Evolutionary conservation across 2,329 filamentous ascomycete genomes (phyloP), one percentile per base, ranked within the genome.

Genomic region (Aureobasidium sp.): DNA sequence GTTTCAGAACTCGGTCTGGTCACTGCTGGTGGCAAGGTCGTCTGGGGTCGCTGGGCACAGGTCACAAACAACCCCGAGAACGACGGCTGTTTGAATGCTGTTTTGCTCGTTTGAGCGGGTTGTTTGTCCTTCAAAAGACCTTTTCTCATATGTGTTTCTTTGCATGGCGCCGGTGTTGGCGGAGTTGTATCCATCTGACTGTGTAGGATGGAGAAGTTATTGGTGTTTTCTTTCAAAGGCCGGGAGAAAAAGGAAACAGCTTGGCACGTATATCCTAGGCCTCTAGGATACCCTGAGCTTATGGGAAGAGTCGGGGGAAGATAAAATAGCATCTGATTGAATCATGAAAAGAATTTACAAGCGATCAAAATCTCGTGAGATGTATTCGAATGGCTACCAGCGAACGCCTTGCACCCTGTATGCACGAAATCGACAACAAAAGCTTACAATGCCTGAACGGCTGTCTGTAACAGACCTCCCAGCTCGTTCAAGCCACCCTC

Each of bases 1-100:
- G 90, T 96, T 25, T 86, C 81, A 54, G 93, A 98, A 68, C 72
- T 97, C 58, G 93, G 93, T 58, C 75, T 97, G 57, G 89, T 94
- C 14, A 97, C 93, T 2, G 85, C 90, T 1, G 84, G 83, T 58
- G 93, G 93, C 58, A 96, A 96, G 74, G 88, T 95, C 7, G 88
- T 91, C 6, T 96, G 90, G 90, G 90, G 88, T 61, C 79, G 88
- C 60, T 93, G 84, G 72, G 87, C 86, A 6, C 86, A 90, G 70
- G 77, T 88, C 47, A 79, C 78, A 14, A 79, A 79, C 62, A 76
- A 77, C 57, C 70, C 67, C 38, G 80, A 83, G 66, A 81, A 81
- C 58, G 81, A 84, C 62, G 80, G 80, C 29, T 82, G 79, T 66
- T 71, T 83, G 38, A 57, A 51, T 49, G 55, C 50, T 41, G 56